Evolutionary conservation across 2,329 filamentous ascomycete species (phyloP).

Genomic region (Cladosporium sphaerospermum): DNA sequence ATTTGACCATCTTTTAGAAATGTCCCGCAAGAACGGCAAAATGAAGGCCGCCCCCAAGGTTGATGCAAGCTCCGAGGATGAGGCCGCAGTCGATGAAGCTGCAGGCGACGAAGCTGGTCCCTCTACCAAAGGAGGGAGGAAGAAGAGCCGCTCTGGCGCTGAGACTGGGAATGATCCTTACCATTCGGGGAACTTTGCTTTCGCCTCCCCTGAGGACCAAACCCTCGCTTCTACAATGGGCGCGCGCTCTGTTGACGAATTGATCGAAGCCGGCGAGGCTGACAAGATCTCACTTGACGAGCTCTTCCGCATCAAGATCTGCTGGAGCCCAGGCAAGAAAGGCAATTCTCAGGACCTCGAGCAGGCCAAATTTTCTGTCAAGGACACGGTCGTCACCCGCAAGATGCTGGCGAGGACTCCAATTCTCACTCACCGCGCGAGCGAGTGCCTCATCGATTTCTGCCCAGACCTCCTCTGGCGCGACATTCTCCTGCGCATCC

Average conservation of each 20-base stretch:
- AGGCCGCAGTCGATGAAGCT: neutral
- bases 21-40: constrained; percentile 18
- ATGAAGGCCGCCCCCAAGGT: constrained; percentile 16
- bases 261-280: constrained; percentile 25
- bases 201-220: constrained; percentile 18
- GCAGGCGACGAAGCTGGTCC: neutral
- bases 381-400: constrained; percentile 29
- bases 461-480: constrained; percentile 31
- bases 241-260: constrained; percentile 19
- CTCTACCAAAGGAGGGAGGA: constrained; percentile 11
- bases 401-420: constrained; percentile 23
- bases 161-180: constrained; percentile 22
- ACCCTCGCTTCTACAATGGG: constrained; percentile 2
- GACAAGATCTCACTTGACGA: constrained; percentile 20
- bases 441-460: constrained; percentile 32
- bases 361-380: constrained; percentile 26
- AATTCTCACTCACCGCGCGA: constrained; percentile 26
- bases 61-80: constrained; percentile 9
- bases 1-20: constrained; percentile 11
- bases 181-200: constrained; percentile 26
- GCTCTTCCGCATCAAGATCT: constrained; percentile 25
- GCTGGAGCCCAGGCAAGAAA: constrained; percentile 31
- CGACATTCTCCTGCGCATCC: constrained; percentile 30
- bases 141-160: constrained; percentile 17
- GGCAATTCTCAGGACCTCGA: constrained; percentile 25